Conservation (phyloP, 148 eudicot genomes). For the Vaccinium macrocarpon region DNA sequence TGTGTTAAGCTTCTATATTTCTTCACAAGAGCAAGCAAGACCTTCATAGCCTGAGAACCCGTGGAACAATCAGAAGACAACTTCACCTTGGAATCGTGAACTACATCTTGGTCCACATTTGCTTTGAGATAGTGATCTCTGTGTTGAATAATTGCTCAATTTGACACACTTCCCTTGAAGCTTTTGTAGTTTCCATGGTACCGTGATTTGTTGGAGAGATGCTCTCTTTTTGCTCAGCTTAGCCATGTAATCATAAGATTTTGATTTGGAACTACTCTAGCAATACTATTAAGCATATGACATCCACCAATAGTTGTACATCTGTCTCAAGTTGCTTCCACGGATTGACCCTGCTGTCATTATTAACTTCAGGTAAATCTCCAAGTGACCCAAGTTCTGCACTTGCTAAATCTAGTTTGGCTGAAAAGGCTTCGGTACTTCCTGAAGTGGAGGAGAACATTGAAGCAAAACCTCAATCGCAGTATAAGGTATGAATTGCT, state of each 20-base stretch:
- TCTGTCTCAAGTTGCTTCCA: not conserved
- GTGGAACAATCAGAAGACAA: not conserved
- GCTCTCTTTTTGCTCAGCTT: slow-evolving; percentile 9
- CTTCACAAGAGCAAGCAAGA: not conserved
- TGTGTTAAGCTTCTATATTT: not conserved
- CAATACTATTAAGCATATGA: not conserved
- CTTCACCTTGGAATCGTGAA: not conserved
- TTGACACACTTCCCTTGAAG: not conserved
- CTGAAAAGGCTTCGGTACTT: slow-evolving; percentile 20
- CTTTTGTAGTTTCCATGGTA: not conserved
- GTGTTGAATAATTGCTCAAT: not conserved
- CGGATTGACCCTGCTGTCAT: not conserved
- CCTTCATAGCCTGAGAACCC: not conserved
- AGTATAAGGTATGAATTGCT: slow-evolving; percentile 40
- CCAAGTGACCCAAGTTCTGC: slow-evolving; percentile 13
- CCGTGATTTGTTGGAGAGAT: not conserved
- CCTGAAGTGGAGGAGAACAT: slow-evolving; percentile 33
- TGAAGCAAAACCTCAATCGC: slow-evolving; percentile 29
- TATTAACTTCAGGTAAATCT: slow-evolving; percentile 20
- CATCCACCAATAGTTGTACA: slow-evolving; percentile 1
- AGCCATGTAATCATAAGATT: not conserved
- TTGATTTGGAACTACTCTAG: not conserved
- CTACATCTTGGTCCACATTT: not conserved
- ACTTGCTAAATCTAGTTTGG: slow-evolving; percentile 13
- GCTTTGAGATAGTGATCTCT: not conserved